phyloP scores from a whole-genome alignment of 2,329 filamentous ascomycete genomes.

The Diaporthe destruens region DNA sequence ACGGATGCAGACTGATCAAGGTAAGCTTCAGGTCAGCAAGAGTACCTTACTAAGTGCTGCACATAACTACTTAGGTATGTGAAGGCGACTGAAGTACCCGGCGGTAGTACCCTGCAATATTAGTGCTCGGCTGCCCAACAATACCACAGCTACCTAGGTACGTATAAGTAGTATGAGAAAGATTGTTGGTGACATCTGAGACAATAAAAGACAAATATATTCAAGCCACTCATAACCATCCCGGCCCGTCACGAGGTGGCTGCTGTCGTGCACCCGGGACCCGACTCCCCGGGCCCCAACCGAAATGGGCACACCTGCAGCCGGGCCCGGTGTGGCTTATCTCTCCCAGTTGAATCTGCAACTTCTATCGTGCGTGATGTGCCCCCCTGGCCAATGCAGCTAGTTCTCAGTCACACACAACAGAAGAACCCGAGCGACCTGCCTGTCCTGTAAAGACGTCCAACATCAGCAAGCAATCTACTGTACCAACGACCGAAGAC shows the following conservation, averaged over 20 bases:
- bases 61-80: no score
- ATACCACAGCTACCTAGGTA: no score
- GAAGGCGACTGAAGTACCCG: no score
- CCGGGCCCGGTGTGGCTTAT: background rate
- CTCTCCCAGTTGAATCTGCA: background rate
- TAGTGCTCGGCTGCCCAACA: no score
- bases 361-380: background rate
- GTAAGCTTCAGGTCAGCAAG: no score
- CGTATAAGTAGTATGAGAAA: no score
- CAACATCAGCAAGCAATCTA: background rate
- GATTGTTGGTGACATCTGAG: no score
- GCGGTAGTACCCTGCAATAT: no score
- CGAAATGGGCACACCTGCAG: slow-evolving; percentile 3
- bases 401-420: background rate
- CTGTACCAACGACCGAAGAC: background rate
- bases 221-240: no score
- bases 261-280: background rate
- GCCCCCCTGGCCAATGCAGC: background rate
- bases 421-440: background rate
- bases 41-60: no score
- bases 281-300: slow-evolving; percentile 18
- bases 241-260: slow-evolving; percentile 5
- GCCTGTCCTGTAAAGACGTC: background rate
- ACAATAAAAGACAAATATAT: no score
- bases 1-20: no score